Percentiles rank a stretch among this genome's conserved stretches.
These are phyloP conservation scores for Aspergillus brasiliensis DNA, from an alignment of 2,329 filamentous ascomycete genomes.

Conservation along the genomic window DNA sequence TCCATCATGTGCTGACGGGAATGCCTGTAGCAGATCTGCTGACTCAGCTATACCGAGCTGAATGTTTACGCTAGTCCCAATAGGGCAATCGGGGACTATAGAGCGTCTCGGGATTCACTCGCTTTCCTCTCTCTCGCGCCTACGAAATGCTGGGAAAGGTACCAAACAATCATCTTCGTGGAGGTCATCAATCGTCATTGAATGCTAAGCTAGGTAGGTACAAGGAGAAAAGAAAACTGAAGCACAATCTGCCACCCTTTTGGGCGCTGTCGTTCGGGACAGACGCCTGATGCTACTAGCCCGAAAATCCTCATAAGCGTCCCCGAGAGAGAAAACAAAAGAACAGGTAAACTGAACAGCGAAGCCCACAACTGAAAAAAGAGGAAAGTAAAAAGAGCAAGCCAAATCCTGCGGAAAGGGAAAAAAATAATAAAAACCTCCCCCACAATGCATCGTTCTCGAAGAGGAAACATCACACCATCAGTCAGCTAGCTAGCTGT, in stretches of 20 bases:
- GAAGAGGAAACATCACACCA: neutral
- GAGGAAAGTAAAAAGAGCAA: conserved; percentile 6
- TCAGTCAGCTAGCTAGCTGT: conserved; percentile 27
- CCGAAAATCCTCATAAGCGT: conserved; percentile 7
- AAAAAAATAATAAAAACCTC: no score
- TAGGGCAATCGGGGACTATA: neutral
- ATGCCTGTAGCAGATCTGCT: conserved; percentile 3
- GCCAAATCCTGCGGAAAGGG: neutral
- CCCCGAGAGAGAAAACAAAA: neutral
- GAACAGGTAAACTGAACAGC: neutral
- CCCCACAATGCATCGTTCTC: neutral
- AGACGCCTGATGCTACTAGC: conserved; percentile 10
- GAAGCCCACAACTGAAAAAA: neutral
- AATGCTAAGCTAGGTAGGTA: neutral
- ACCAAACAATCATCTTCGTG: neutral
- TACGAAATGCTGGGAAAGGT: neutral
- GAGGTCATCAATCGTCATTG: conserved; percentile 3
- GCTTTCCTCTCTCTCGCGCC: neutral
- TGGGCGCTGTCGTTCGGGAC: conserved; percentile 7
- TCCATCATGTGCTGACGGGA: neutral
- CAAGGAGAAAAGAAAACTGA: neutral
- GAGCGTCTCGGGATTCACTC: neutral
- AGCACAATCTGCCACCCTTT: conserved; percentile 11
- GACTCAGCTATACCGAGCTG: neutral
- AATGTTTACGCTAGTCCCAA: neutral